Percentiles rank a stretch among this genome's conserved stretches.
These are phyloP conservation scores for Claviceps humidiphila DNA, from an alignment of 2,329 filamentous ascomycete species.

Conservation along the genomic window DNA sequence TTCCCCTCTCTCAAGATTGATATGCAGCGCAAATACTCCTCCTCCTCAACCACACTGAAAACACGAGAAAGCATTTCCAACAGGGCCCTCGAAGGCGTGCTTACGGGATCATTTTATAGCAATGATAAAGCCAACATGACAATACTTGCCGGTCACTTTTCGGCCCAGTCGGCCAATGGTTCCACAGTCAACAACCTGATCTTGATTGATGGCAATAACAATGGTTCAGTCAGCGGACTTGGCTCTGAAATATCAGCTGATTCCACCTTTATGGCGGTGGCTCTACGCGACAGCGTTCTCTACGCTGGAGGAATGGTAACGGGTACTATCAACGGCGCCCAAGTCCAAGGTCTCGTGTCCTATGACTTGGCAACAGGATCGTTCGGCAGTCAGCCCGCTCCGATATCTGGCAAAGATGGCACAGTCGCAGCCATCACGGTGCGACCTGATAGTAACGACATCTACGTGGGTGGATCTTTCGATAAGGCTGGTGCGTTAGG, in stretches of 20 bases:
- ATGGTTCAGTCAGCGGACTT: conserved; percentile 55
- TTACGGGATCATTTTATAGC: conserved; percentile 66
- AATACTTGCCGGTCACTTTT: conserved; percentile 78
- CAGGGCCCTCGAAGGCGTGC: conserved; percentile 49
- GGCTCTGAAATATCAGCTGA: conserved; percentile 50
- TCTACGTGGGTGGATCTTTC: conserved; percentile 83
- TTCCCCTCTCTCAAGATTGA: conserved; percentile 45
- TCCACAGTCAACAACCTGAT: conserved; percentile 65
- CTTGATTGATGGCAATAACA: conserved; percentile 66
- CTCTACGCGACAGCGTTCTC: conserved; percentile 51
- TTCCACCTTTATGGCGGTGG: conserved; percentile 64
- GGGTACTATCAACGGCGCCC: conserved; percentile 50
- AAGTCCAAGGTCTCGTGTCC: conserved; percentile 60
- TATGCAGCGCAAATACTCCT: conserved; percentile 10
- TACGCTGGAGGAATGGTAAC: conserved; percentile 74
- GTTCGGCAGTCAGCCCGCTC: conserved; percentile 61
- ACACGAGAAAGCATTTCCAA: conserved; percentile 33
- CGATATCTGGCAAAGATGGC: conserved; percentile 54
- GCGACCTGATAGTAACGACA: conserved; percentile 54
- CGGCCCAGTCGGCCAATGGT: conserved; percentile 53
- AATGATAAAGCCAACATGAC: conserved; percentile 64
- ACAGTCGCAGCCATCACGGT: conserved; percentile 65
- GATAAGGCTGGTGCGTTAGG: conserved; percentile 68
- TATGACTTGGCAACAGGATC: conserved; percentile 59
- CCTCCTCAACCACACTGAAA: conserved; percentile 17